Evolutionary conservation across 2,329 filamentous ascomycete genomes (phyloP), one percentile per base, ranked within the genome.

Genomic region (Ascochyta lentis): DNA sequence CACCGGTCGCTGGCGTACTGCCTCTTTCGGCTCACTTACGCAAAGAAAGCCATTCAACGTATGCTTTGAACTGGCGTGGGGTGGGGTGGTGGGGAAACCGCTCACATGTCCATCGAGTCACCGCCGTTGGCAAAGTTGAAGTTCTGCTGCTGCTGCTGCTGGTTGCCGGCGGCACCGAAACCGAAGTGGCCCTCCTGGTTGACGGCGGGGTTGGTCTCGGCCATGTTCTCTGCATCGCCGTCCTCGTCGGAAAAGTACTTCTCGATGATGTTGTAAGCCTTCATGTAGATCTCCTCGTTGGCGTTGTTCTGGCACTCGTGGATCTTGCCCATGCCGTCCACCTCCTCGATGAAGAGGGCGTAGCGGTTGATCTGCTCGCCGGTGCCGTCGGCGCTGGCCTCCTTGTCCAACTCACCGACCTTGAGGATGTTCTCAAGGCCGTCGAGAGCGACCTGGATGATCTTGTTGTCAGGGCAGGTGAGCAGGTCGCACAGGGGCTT

Each of bases 211-310:
- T 85, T 89, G 77, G 92, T 85, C 70, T 96, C 91, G 60, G 92
- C 91, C 66, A 92, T 92, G 69, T 75, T 74, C 63, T 93, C 92
- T 42, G 80, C 86, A 60, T 84, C 85, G 74, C 96, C 95, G 52
- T 98, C 95, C 67, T 99, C 95, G 72, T 99, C 95, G 0, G 93
- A 97, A 83, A 99, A 99, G 86, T 99, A 99, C 83, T 97, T 97
- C 85, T 99, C 95, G 67, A 99, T 99, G 79, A 99, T 99, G 85
- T 96, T 98, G 85, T 98, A 99, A 0, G 95, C 95, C 87, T 99
- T 99, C 94, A 99, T 98, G 85, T 99, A 99, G 69, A 99, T 99
- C 81, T 99, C 95, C 81, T 99, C 95, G 80, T 99, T 99, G 82
- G 94, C 94, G 72, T 99, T 99, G 83, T 96, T 97, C 84, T 99